Conservation (phyloP, 1,139 yeast genomes). For the Candida glucosophila region DNA sequence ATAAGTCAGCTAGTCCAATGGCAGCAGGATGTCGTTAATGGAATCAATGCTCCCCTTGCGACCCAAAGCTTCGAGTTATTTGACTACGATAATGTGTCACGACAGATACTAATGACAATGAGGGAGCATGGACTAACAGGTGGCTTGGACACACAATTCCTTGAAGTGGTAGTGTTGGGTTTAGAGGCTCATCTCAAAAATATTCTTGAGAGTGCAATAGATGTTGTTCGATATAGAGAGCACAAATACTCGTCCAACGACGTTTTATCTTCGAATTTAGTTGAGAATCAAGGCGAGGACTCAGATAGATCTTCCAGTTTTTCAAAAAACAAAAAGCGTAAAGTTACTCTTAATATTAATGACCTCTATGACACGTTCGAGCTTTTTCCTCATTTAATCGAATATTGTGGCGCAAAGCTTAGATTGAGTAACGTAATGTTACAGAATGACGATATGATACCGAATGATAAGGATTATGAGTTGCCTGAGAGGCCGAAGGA, state of each 20-base stretch:
- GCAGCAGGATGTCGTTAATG: constrained; percentile 90
- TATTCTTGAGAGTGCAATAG: constrained; percentile 68
- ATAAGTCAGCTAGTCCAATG: constrained; percentile 63
- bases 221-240: constrained; percentile 54
- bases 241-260: constrained; percentile 44
- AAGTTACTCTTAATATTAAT: constrained; percentile 47
- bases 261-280: constrained; percentile 13
- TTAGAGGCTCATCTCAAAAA: constrained; percentile 71
- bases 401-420: constrained; percentile 54
- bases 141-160: constrained; percentile 59
- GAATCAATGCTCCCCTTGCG: constrained; percentile 78
- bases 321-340: constrained; percentile 10
- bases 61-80: constrained; percentile 78
- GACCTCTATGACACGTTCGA: constrained; percentile 58
- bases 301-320: too few species aligned
- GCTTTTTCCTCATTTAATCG: constrained; percentile 58
- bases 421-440: constrained; percentile 45
- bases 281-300: constrained; percentile 5
- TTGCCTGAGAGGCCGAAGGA: constrained; percentile 21
- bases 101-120: constrained; percentile 73
- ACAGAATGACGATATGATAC: constrained; percentile 45
- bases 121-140: constrained; percentile 92
- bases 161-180: constrained; percentile 72
- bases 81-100: constrained; percentile 60
- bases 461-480: constrained; percentile 30